Conservation (phyloP, 1,284 basidiomycete genomes). For the Cystodermella granulosa region DNA sequence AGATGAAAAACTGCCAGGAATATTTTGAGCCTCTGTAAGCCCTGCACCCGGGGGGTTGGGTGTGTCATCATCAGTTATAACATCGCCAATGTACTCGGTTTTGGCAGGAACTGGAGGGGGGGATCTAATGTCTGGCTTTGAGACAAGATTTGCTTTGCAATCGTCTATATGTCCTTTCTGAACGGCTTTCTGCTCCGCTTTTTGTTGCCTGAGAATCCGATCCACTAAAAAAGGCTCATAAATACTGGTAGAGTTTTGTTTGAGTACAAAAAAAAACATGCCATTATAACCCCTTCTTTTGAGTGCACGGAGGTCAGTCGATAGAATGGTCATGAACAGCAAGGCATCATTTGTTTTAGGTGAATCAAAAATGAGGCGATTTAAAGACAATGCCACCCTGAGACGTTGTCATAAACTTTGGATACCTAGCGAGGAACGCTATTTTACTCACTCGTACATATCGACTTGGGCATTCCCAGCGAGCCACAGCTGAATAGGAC, state of each 20-base stretch:
- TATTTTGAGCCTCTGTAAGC: too few relatives aligned
- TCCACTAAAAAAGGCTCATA: conserved; percentile 65
- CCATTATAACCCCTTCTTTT: conserved; percentile 84
- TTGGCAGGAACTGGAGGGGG: too few relatives aligned
- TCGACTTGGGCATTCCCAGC: conserved; percentile 74
- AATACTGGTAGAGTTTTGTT: neutral
- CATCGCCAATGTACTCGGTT: too few relatives aligned
- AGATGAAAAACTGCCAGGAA: conserved; percentile 10
- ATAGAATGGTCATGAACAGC: conserved; percentile 88
- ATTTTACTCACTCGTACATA: conserved; percentile 79
- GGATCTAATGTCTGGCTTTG: too few relatives aligned
- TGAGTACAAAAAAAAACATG: conserved; percentile 25
- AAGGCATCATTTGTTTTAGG: conserved; percentile 79
- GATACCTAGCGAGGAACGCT: conserved; percentile 1
- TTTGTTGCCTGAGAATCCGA: conserved; percentile 82
- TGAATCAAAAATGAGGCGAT: conserved; percentile 68
- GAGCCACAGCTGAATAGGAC: conserved; percentile 72
- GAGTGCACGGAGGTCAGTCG: conserved; percentile 80
- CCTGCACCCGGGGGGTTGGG: too few relatives aligned
- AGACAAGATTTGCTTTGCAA: conserved; percentile 23
- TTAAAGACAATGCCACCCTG: conserved; percentile 77
- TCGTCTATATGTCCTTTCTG: conserved; percentile 43
- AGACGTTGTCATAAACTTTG: conserved; percentile 2
- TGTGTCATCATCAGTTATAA: too few relatives aligned
- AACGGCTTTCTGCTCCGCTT: conserved; percentile 63